These are phyloP conservation scores for Breynia disticha DNA, from an alignment of 441 rosid genomes.

Conservation along the genomic window DNA sequence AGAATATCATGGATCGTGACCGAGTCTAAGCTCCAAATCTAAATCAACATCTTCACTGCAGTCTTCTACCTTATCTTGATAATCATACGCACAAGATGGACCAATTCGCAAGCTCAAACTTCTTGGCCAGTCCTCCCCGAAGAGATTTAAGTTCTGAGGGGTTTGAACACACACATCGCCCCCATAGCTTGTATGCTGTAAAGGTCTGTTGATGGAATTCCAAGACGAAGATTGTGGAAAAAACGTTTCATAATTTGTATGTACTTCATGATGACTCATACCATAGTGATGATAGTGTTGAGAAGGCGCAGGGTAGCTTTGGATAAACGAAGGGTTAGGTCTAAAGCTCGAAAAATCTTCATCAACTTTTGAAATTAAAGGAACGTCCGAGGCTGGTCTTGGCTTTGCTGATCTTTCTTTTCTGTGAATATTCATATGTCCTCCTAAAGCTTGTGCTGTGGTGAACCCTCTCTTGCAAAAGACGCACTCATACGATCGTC, in stretches of 20 bases:
- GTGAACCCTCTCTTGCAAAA: constrained; percentile 79
- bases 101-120: constrained; percentile 44
- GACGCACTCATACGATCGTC: constrained; percentile 45
- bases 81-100: constrained; percentile 17
- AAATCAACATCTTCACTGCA: constrained; percentile 35
- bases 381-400: constrained; percentile 7
- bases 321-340: constrained; percentile 18
- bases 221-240: constrained; percentile 23
- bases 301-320: constrained; percentile 15
- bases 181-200: constrained; percentile 3
- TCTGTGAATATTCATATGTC: constrained; percentile 74
- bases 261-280: constrained; percentile 17
- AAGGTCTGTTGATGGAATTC: constrained; percentile 15
- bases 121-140: constrained; percentile 26
- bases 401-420: constrained; percentile 37
- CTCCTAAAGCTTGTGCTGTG: constrained; percentile 72
- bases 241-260: constrained; percentile 15
- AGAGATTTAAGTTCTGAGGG: constrained; percentile 20
- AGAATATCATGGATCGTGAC: constrained; percentile 24
- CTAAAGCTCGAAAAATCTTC: constrained; percentile 21
- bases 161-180: constrained; percentile 16
- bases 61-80: constrained; percentile 14
- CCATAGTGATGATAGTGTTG: too few relatives aligned
- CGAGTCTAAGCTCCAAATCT: constrained; percentile 78
- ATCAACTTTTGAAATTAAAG: constrained; percentile 11